These are phyloP conservation scores for Cajanus cajan DNA, from an alignment of 306 rosid genomes.

Conservation along the genomic window DNA sequence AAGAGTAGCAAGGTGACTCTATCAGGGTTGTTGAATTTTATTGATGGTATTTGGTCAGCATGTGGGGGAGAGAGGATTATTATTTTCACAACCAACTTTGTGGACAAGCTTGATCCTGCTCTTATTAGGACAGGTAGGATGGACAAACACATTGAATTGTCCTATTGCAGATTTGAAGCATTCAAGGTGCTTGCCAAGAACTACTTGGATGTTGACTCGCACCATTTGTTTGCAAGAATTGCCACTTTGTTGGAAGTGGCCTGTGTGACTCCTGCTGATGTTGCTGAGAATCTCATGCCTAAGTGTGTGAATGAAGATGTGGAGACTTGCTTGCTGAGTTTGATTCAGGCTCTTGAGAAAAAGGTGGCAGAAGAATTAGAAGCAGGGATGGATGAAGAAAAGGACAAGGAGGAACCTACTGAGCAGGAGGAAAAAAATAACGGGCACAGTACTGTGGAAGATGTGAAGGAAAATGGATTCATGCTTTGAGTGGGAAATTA, in stretches of 20 bases:
- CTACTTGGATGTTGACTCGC: slow-evolving; percentile 26
- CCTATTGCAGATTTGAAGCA: slow-evolving; percentile 34
- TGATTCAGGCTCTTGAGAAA: slow-evolving; percentile 32
- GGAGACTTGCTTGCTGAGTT: slow-evolving; percentile 27
- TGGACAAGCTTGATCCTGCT: slow-evolving; percentile 42
- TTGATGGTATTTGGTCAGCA: slow-evolving; percentile 46
- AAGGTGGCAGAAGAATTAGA: background rate
- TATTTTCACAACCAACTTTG: slow-evolving; percentile 32
- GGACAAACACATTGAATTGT: slow-evolving; percentile 37
- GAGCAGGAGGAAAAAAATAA: background rate
- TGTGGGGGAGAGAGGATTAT: slow-evolving; percentile 41
- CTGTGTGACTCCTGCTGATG: slow-evolving; percentile 38
- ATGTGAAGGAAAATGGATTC: slow-evolving; percentile 37
- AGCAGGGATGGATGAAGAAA: slow-evolving; percentile 8
- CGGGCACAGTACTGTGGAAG: slow-evolving; percentile 7
- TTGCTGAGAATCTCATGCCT: slow-evolving; percentile 43
- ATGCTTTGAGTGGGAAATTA: slow-evolving; percentile 12
- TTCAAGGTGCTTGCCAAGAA: slow-evolving; percentile 38
- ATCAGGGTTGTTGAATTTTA: slow-evolving; percentile 38
- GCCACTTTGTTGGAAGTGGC: slow-evolving; percentile 15
- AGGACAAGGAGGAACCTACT: slow-evolving; percentile 11
- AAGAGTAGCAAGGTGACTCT: slow-evolving; percentile 31
- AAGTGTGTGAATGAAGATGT: slow-evolving; percentile 29
- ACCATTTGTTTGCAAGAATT: slow-evolving; percentile 19
- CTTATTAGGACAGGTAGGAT: slow-evolving; percentile 40